Evolutionary conservation across 2,329 filamentous ascomycete genomes (phyloP), one percentile per base, ranked within the genome.

Genomic region (Malbranchea cinnamomea): DNA sequence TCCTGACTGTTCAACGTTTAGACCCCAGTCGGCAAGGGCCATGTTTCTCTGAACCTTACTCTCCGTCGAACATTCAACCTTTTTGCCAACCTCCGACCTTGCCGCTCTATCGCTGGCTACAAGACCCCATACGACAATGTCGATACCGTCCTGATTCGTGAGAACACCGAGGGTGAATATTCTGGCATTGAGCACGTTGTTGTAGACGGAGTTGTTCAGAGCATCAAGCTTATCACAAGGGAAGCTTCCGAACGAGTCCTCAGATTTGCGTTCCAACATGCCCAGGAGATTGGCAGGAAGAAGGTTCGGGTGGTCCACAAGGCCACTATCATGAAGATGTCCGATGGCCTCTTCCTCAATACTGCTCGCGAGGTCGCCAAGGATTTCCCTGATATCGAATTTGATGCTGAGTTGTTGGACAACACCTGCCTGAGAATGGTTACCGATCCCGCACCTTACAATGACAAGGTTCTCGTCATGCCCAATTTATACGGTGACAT

Each of bases 321-420:
- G 74, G 89, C 89, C 58, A 95, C 89, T 54, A 98, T 98, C 67
- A 98, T 98, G 89, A 98, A 98, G 76, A 92, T 94, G 82, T 87
- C 79, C 55, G 89, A 98, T 59, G 89, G 89, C 65, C 81, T 98
- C 39, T 98, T 98, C 76, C 72, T 98, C 46, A 80, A 71, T 60
- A 83, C 79, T 39, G 89, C 78, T 46, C 67, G 75, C 45, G 72
- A 89, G 38, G 74, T 98, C 44, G 70, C 83, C 59, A 92, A 92
- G 74, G 85, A 95, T 55, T 98, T 81, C 73, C 89, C 89, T 41
- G 68, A 76, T 47, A 82, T 98, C 51, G 81, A 94, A 65, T 95
- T 98, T 56, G 87, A 95, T 54, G 82, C 82, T 48, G 89, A 98
- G 71, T 74, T 98, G 43, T 78, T 98, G 47, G 89, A 98, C 72